These are phyloP conservation scores for Lomentospora prolificans DNA, from an alignment of 2,329 filamentous ascomycete genomes.

Conservation along the genomic window DNA sequence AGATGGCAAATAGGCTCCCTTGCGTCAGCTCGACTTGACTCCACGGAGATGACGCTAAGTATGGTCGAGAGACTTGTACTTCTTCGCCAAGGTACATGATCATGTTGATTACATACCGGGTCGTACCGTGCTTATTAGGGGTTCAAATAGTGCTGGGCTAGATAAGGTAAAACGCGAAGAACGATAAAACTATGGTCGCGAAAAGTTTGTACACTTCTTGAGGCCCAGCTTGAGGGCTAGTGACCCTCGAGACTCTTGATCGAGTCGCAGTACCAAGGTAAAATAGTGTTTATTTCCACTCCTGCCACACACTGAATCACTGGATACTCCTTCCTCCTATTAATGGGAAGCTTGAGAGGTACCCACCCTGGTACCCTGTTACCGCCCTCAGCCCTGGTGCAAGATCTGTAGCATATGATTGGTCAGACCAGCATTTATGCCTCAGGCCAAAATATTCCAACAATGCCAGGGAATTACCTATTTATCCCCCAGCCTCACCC, in stretches of 20 bases:
- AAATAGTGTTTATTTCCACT: not conserved
- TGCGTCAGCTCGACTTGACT: not conserved
- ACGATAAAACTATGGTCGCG: too few relatives aligned
- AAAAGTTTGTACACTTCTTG: too few relatives aligned
- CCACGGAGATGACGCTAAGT: not conserved
- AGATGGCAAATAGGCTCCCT: not conserved
- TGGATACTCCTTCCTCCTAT: not conserved
- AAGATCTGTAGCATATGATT: slow-evolving; percentile 5
- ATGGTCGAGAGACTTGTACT: not conserved
- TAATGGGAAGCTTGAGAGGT: not conserved
- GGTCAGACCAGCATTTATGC: not conserved
- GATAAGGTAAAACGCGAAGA: too few relatives aligned
- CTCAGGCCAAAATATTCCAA: not conserved
- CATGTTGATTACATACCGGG: not conserved
- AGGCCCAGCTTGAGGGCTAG: too few relatives aligned
- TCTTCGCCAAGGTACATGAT: not conserved
- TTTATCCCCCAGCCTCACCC: slow-evolving; percentile 26
- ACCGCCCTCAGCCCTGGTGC: slow-evolving; percentile 4
- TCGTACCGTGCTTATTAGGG: not conserved
- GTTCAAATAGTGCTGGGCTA: too few relatives aligned
- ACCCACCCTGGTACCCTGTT: not conserved
- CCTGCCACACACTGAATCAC: not conserved
- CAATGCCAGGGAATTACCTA: slow-evolving; percentile 12
- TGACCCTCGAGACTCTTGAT: too few relatives aligned
- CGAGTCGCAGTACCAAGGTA: too few relatives aligned